phyloP scores from a whole-genome alignment of 495 filamentous ascomycete genomes.

The Penicillium odoratum region DNA sequence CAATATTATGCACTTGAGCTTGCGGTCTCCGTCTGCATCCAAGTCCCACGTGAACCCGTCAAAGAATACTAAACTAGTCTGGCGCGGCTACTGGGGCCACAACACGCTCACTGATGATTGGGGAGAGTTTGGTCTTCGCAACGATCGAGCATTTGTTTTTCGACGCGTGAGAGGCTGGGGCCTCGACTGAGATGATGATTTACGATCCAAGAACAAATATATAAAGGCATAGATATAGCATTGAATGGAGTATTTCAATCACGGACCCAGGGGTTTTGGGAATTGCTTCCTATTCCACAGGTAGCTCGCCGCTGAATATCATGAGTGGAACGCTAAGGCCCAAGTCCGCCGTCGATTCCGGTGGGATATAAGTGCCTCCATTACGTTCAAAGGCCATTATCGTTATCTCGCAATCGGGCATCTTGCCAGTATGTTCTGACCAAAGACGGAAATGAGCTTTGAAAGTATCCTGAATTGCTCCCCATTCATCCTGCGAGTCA shows the following conservation, averaged over 20 bases:
- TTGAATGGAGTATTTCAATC: background rate
- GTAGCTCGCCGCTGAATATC: too few species aligned
- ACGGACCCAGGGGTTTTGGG: too few species aligned
- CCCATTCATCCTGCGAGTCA: too few species aligned
- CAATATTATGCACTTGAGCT: slow-evolving; percentile 72
- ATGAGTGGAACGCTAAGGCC: too few species aligned
- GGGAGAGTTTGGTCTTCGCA: slow-evolving; percentile 79
- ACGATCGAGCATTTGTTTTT: slow-evolving; percentile 85
- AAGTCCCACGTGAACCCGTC: slow-evolving; percentile 39
- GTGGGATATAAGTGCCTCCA: too few species aligned
- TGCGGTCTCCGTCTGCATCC: slow-evolving; percentile 58
- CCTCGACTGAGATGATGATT: slow-evolving; percentile 28
- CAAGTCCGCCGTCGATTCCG: too few species aligned
- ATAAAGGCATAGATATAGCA: background rate
- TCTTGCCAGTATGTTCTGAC: too few species aligned
- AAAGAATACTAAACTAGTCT: slow-evolving; percentile 79
- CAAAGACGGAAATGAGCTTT: too few species aligned
- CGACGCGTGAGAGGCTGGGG: slow-evolving; percentile 68
- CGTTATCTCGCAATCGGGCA: too few species aligned
- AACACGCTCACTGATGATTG: slow-evolving; percentile 87
- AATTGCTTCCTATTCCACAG: too few species aligned
- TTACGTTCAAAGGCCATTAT: too few species aligned
- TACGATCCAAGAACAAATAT: slow-evolving; percentile 1
- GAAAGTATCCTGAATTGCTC: too few species aligned
- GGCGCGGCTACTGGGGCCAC: slow-evolving; percentile 92